These are phyloP conservation scores for Cytospora paraplurivora DNA, from an alignment of 2,329 filamentous ascomycete species.

Conservation along the genomic window DNA sequence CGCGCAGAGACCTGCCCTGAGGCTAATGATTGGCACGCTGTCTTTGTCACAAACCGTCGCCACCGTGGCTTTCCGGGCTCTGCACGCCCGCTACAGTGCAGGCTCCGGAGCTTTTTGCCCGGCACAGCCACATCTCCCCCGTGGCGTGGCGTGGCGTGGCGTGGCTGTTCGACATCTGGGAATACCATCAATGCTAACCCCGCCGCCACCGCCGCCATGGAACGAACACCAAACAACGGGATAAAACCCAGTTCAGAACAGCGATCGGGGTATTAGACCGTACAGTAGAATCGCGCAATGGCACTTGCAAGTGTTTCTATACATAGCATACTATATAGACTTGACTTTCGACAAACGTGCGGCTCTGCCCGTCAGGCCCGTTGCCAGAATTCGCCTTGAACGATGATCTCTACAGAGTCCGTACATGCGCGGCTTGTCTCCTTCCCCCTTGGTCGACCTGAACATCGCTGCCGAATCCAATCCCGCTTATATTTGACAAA, in stretches of 20 bases:
- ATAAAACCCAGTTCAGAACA: background rate
- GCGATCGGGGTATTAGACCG: background rate
- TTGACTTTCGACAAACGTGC: background rate
- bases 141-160: too few relatives aligned
- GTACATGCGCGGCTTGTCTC: too few relatives aligned
- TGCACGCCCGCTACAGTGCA: background rate
- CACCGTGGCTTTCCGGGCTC: background rate
- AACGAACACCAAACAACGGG: too few relatives aligned
- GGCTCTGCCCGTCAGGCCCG: background rate
- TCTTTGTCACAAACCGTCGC: too few relatives aligned
- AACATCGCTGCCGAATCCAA: too few relatives aligned
- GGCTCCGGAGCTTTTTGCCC: background rate
- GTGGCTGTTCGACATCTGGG: too few relatives aligned
- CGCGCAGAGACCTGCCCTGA: background rate
- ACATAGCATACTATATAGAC: background rate
- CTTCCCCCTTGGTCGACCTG: too few relatives aligned
- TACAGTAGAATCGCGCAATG: background rate
- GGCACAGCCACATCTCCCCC: background rate
- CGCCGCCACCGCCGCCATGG: too few relatives aligned
- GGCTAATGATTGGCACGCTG: too few relatives aligned
- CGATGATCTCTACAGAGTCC: too few relatives aligned
- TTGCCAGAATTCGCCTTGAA: background rate
- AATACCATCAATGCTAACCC: too few relatives aligned
- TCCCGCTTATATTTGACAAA: too few relatives aligned
- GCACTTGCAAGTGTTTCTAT: background rate